Evolutionary conservation across 2,329 filamentous ascomycete species (phyloP).

Genomic region (Lachnellula hyalina): DNA sequence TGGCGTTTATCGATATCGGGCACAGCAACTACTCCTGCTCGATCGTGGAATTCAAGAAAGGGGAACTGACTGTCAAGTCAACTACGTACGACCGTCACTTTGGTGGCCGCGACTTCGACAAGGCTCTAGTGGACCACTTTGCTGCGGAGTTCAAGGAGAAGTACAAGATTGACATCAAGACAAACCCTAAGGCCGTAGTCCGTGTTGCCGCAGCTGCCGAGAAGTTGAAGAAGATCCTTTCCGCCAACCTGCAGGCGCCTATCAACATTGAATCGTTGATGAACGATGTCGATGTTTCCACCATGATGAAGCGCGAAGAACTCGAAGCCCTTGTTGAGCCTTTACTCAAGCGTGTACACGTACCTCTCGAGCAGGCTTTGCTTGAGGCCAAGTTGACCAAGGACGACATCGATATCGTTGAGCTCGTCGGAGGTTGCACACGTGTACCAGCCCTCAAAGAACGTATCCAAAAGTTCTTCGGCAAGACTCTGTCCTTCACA

Average conservation of each 20-base stretch:
- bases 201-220: conserved; percentile 85
- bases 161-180: conserved; percentile 93
- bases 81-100: conserved; percentile 94
- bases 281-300: conserved; percentile 90
- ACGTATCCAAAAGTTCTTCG: conserved; percentile 82
- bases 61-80: conserved; percentile 88
- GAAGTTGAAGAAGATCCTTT: conserved; percentile 98
- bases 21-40: conserved; percentile 95
- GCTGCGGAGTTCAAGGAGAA: conserved; percentile 95
- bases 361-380: conserved; percentile 83
- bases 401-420: conserved; percentile 89
- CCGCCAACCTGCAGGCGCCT: conserved; percentile 86
- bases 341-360: conserved; percentile 65
- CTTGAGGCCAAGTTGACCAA: conserved; percentile 86
- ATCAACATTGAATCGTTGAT: conserved; percentile 97
- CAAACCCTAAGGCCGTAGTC: conserved; percentile 82
- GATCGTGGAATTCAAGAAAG: conserved; percentile 95
- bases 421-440: conserved; percentile 91
- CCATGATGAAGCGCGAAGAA: conserved; percentile 89
- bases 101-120: conserved; percentile 95
- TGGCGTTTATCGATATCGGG: conserved; percentile 90
- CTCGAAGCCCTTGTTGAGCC: conserved; percentile 87
- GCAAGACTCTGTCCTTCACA: conserved; percentile 89
- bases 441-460: conserved; percentile 93
- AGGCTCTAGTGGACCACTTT: conserved; percentile 90